Percentiles rank a stretch among this genome's conserved stretches.
phyloP scores from a whole-genome alignment of 2,329 filamentous ascomycete species.

The Aureobasidium sp. region DNA sequence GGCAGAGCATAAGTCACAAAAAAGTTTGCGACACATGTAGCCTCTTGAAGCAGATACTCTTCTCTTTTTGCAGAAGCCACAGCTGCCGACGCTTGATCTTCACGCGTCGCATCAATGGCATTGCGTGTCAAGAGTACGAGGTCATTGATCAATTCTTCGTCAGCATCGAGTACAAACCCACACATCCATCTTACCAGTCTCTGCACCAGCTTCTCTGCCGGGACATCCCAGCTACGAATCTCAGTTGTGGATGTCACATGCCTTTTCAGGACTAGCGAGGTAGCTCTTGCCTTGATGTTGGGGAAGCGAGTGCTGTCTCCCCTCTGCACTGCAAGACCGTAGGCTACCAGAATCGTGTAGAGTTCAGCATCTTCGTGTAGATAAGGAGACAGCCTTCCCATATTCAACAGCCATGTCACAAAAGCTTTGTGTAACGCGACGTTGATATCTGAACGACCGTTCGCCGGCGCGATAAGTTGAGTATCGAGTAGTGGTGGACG shows the following conservation, averaged over 20 bases:
- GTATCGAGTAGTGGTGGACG: background rate
- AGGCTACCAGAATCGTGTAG: constrained; percentile 1
- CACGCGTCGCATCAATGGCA: background rate
- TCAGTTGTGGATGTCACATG: background rate
- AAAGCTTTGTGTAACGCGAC: background rate
- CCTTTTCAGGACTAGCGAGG: background rate
- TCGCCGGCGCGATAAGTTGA: background rate
- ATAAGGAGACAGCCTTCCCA: background rate
- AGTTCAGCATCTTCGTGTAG: constrained; percentile 1
- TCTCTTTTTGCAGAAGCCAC: background rate
- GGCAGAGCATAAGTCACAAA: background rate
- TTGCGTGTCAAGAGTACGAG: background rate
- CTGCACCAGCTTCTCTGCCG: background rate
- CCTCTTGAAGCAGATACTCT: constrained; percentile 5
- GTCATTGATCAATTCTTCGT: background rate
- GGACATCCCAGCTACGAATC: background rate
- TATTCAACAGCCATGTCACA: constrained; percentile 4
- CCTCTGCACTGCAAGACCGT: background rate
- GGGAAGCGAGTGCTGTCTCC: background rate
- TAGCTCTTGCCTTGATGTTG: constrained; percentile 9
- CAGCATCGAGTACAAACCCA: background rate
- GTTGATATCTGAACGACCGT: background rate
- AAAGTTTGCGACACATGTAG: background rate
- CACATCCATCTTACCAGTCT: constrained; percentile 12
- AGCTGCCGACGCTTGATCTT: background rate